Evolutionary conservation across 2,329 filamentous ascomycete genomes (phyloP).

Genomic region (Lasiodiplodia hormozganensis): DNA sequence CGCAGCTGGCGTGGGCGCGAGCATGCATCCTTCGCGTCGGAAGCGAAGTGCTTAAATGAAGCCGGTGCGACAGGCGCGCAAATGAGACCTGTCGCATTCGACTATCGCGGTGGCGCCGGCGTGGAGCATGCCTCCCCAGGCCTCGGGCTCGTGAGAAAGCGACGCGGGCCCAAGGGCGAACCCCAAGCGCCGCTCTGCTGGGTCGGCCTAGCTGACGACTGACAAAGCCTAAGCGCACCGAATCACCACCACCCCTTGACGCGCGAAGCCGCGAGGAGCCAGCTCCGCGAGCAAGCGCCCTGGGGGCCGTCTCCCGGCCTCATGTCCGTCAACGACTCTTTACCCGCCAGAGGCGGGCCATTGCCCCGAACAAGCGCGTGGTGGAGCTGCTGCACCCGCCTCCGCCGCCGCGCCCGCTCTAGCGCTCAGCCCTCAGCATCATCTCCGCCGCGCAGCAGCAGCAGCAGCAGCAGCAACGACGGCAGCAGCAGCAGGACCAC

Average conservation of each 20-base stretch:
- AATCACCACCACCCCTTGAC: constrained; percentile 16
- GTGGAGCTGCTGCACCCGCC: constrained; percentile 6
- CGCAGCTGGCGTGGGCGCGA: constrained; percentile 2
- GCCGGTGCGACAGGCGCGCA: constrained; percentile 10
- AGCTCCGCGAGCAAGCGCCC: background rate
- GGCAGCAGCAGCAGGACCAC: background rate
- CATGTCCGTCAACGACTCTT: constrained; percentile 2
- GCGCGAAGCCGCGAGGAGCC: constrained; percentile 14
- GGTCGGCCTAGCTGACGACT: constrained; percentile 1
- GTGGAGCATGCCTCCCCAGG: background rate
- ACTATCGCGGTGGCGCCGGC: constrained; percentile 10
- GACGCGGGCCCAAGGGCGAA: background rate
- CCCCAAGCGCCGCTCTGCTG: constrained; percentile 5
- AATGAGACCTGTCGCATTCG: constrained; percentile 21
- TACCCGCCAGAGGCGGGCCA: background rate
- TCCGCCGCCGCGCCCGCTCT: background rate
- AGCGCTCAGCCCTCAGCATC: constrained; percentile 3
- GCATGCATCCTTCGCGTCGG: constrained; percentile 21
- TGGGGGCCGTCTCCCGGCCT: background rate
- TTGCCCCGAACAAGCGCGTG: constrained; percentile 20
- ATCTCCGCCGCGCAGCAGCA: constrained; percentile 7
- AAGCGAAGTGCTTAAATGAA: constrained; percentile 26
- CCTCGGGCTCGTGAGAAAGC: background rate
- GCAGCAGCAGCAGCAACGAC: background rate
- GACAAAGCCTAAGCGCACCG: background rate